Base-by-base conservation (phyloP, 192 early-diverging fungal species). In the Coemansia sp. region DNA sequence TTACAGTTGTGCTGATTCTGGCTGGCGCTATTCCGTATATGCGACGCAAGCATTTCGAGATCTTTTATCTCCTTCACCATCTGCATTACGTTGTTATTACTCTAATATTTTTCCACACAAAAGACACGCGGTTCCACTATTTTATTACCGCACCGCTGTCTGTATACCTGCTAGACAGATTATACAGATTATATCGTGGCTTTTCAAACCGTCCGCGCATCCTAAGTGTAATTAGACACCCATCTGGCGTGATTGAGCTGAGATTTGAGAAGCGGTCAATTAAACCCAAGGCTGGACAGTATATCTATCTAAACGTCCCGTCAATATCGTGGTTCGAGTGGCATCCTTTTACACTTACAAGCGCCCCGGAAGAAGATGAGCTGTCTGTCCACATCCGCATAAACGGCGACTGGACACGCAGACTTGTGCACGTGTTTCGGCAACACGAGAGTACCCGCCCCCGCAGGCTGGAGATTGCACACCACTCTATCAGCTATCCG, bases 311-410 rank as follows among this genome's bases (percentile, higher is more conserved):
- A 26, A 86, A 77, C 65, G 85, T 89, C 16, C 92, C 92, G 15
- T 88, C 90, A 56, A 82, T 93, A 39, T 76, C 87, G 37, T 74
- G 72, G 64, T 77, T 76, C 72, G 86, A 93, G 65, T 93, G 92
- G 92, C 92, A 94, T 66, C 92, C 92, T 3, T 94, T 94, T 72
- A 94, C 92, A 0, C 77, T 94, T 65, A 93, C 90, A 12, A 91
- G 89, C 45, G 90, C 90, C 5, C 92, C 92, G 2, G 84, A 93
- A 49, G 91, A 94, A 45, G 82, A 86, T 51, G 88, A 90, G 66
- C 74, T 90, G 26, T 87, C 88, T 1, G 69, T 94, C 32, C 92
- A 94, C 71, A 91, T 93, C 45, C 84, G 89, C 48, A 86, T 90
- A 18, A 86, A 80, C 12, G 92, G 92, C 52, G 91, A 90, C 67